Base-by-base conservation (phyloP, 1,284 basidiomycete genomes). In the Leccinum huronense region DNA sequence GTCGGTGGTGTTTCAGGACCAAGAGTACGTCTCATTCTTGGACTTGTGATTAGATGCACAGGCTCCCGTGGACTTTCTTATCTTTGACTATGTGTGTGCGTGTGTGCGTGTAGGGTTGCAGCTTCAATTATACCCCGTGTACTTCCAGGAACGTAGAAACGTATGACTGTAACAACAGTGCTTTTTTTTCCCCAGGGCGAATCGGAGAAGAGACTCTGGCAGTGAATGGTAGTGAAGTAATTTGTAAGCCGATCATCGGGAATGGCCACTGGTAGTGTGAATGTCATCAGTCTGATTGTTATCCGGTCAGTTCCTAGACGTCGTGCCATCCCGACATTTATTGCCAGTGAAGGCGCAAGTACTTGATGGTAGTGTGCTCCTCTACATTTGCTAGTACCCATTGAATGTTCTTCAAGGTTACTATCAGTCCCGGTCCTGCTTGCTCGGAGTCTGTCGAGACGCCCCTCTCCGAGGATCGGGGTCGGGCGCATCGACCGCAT, bases 1-100 rank as follows among this genome's bases (percentile, higher is more conserved):
- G 19, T 58, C 72, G 7, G 54, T 63, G 27, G 61, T 72, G 23
- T 57, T 56, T 27, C 67, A 74, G 54, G 61, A 65, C 19, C 54
- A 7, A 33, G 70, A 76, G 42, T 76, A 74, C 61, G 64, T 76
- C 10, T 74, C 73, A 14, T 74, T 74, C 19, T 61, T 76, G 61
- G 73, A 74, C 2, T 34, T 74, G 13, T 72, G 64, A 73, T 56
- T 30, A 56, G 27, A 14, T n/a, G 23, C 45, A 19, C 5, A 7
- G 8, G 27, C 13, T 31, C 23, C 27, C 53, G 30, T 27, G 53
- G 53, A 56, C 30, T 16, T 23, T 56, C 27, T 11, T 56, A 30
- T 54, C 7, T 31, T 54, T 31, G 14, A 54, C 31, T 54, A 54
- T 54, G 2, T 31, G 14, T 54, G 23, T 54, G 51, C 36, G n/a